These are phyloP conservation scores for Coemansia nantahalensis DNA, from an alignment of 192 early-diverging fungal genomes.

Conservation along the genomic window DNA sequence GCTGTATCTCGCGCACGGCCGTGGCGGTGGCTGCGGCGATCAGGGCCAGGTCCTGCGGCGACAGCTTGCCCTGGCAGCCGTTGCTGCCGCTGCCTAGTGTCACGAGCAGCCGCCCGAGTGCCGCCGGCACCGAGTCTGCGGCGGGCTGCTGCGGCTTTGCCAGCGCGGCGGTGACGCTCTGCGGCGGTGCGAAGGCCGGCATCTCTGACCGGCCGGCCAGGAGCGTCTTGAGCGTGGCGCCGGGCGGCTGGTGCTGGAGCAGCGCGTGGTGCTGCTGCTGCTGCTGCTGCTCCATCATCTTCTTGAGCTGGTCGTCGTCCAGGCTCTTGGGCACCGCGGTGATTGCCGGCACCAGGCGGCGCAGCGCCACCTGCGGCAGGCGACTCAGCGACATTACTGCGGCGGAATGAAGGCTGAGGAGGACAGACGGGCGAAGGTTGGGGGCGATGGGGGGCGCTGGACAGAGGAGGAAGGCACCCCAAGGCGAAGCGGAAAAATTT, in stretches of 20 bases:
- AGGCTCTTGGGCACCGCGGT: slow-evolving; percentile 49
- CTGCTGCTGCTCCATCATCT: slow-evolving; percentile 45
- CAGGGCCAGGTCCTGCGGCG: slow-evolving; percentile 43
- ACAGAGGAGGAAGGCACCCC: neutral
- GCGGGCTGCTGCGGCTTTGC: slow-evolving; percentile 14
- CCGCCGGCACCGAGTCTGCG: slow-evolving; percentile 9
- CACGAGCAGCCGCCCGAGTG: slow-evolving; percentile 25
- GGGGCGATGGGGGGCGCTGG: neutral
- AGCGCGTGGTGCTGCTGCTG: slow-evolving; percentile 5
- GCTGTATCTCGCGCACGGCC: neutral
- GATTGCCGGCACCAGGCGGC: slow-evolving; percentile 50
- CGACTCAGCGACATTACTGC: slow-evolving; percentile 49
- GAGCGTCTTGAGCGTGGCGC: slow-evolving; percentile 7
- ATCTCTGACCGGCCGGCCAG: slow-evolving; percentile 26
- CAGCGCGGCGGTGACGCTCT: slow-evolving; percentile 26
- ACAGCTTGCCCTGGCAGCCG: slow-evolving; percentile 23
- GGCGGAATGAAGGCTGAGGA: neutral
- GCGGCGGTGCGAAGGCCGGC: slow-evolving; percentile 5
- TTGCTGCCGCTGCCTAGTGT: slow-evolving; percentile 21
- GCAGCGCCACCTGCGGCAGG: slow-evolving; percentile 53
- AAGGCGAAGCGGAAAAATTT: neutral
- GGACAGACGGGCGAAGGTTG: no score
- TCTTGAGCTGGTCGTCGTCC: slow-evolving; percentile 54
- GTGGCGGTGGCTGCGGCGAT: slow-evolving; percentile 19
- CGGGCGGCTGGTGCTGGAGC: neutral